phyloP scores from a whole-genome alignment of 768 basidiomycete species.

The Phallus indusiatus region DNA sequence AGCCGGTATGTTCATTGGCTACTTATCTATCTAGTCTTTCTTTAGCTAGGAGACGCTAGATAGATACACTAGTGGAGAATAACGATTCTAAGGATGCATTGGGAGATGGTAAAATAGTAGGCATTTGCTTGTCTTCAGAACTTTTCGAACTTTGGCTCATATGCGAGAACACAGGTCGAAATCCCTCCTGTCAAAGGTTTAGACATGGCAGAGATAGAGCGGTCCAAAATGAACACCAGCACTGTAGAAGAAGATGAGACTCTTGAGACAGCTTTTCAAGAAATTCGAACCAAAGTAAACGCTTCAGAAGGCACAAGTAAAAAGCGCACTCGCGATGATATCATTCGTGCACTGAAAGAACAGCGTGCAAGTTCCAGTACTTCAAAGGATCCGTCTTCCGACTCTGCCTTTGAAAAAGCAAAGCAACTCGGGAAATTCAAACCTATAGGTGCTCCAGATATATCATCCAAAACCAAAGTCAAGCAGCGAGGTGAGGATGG shows the following conservation, averaged over 20 bases:
- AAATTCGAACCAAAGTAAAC: constrained; percentile 24
- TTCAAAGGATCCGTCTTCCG: constrained; percentile 10
- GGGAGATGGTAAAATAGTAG: constrained; percentile 52
- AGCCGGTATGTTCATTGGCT: constrained; percentile 30
- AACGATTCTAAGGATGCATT: constrained; percentile 58
- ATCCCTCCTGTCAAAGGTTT: constrained; percentile 85
- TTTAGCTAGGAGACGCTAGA: constrained; percentile 28
- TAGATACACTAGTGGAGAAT: constrained; percentile 74
- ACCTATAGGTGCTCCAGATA: constrained; percentile 15
- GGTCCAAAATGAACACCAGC: constrained; percentile 60
- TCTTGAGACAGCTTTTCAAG: constrained; percentile 65
- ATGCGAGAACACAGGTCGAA: constrained; percentile 61
- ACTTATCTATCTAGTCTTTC: neutral
- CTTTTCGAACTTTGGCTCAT: constrained; percentile 33
- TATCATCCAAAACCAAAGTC: constrained; percentile 38
- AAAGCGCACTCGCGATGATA: constrained; percentile 73
- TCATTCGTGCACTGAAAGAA: constrained; percentile 63
- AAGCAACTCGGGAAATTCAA: constrained; percentile 27
- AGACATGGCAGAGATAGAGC: constrained; percentile 78
- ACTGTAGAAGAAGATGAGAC: constrained; percentile 66
- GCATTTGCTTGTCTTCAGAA: constrained; percentile 16
- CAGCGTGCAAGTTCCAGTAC: constrained; percentile 33
- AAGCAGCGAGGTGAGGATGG: constrained; percentile 32
- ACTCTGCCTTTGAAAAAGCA: constrained; percentile 13
- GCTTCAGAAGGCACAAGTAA: constrained; percentile 25